Conservation (phyloP, 2,329 filamentous ascomycete species). For the Pseudogymnoascus sp. region DNA sequence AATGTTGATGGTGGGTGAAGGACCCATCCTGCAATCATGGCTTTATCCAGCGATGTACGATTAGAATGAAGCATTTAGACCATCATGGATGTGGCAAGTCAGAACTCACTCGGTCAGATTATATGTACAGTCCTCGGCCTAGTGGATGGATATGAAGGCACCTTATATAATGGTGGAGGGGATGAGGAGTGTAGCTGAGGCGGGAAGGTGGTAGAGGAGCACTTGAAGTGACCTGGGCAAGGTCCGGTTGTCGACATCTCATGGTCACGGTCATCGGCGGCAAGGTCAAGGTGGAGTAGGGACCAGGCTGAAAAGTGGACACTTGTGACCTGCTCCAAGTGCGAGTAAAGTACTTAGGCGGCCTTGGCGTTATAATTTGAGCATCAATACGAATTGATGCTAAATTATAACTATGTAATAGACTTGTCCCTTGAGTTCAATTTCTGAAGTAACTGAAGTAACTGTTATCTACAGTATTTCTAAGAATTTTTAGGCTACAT, state of each 20-base stretch:
- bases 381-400: not conserved
- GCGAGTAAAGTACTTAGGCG: not conserved
- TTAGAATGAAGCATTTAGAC: slow-evolving; percentile 1
- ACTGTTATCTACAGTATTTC: not conserved
- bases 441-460: not conserved
- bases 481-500: not conserved
- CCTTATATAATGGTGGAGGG: not conserved
- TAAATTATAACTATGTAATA: not conserved
- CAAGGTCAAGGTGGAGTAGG: not conserved
- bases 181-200: not conserved
- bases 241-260: not conserved
- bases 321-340: not conserved
- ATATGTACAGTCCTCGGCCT: not conserved
- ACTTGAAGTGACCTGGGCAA: not conserved
- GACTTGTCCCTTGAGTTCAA: not conserved
- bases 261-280: not conserved
- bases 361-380: too few relatives aligned
- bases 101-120: not conserved
- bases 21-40: slow-evolving; percentile 7
- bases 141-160: not conserved
- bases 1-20: slow-evolving; percentile 1
- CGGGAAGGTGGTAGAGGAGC: not conserved
- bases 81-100: not conserved
- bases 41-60: not conserved
- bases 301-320: not conserved